Percentiles rank a stretch among this genome's conserved stretches.
These are phyloP conservation scores for Thalassiosira hispida DNA, from an alignment of 352 stramenopile genomes.

Conservation along the genomic window DNA sequence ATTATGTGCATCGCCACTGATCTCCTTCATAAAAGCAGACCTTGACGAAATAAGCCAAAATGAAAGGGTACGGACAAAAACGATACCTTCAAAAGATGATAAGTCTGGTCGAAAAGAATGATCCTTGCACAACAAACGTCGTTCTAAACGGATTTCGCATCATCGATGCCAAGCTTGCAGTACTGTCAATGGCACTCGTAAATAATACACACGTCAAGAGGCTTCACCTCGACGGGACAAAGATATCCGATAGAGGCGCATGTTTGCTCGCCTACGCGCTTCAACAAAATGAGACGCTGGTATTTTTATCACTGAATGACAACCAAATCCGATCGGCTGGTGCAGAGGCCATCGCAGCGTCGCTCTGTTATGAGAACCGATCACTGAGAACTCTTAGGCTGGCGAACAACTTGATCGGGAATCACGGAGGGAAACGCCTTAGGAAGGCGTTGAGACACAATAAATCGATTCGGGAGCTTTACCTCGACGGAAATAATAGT, in stretches of 20 bases:
- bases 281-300: slow-evolving; percentile 27
- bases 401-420: slow-evolving; percentile 42
- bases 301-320: slow-evolving; percentile 46
- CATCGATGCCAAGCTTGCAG: slow-evolving; percentile 21
- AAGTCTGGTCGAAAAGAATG: slow-evolving; percentile 37
- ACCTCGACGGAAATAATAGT: slow-evolving; percentile 42
- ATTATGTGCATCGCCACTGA: too few species aligned
- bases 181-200: slow-evolving; percentile 26
- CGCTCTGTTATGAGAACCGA: slow-evolving; percentile 24
- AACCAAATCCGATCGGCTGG: slow-evolving; percentile 43
- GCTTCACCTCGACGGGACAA: slow-evolving; percentile 27
- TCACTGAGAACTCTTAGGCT: slow-evolving; percentile 33
- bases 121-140: slow-evolving; percentile 26
- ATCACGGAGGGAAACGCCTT: slow-evolving; percentile 38
- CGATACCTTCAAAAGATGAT: slow-evolving; percentile 30
- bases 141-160: slow-evolving; percentile 32
- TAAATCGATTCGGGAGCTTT: slow-evolving; percentile 30
- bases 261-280: slow-evolving; percentile 39
- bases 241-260: slow-evolving; percentile 33
- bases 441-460: slow-evolving; percentile 21
- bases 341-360: slow-evolving; percentile 30
- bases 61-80: slow-evolving; percentile 17
- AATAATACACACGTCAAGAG: slow-evolving; percentile 41
- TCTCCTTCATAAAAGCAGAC: too few species aligned
- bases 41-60: too few species aligned